Base-by-base conservation (phyloP, 495 filamentous ascomycete genomes). In the Tuber aestivum region DNA sequence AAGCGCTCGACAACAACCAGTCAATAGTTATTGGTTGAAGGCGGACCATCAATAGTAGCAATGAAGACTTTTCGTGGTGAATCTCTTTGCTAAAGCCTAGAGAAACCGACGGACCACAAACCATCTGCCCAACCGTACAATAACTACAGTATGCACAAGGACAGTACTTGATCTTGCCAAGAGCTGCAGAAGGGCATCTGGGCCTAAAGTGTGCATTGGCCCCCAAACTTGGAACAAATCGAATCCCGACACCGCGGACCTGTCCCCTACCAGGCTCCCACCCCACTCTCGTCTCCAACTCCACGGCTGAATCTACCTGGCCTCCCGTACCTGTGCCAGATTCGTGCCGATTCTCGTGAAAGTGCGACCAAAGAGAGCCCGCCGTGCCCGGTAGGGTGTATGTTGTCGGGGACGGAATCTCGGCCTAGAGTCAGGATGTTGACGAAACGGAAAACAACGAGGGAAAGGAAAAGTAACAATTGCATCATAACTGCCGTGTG, bases 301-400 rank as follows among this genome's bases (percentile, higher is more conserved):
- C 61, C 45, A 79, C 78, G 78, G 77, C 77, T 79, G 72, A 76
- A 79, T 79, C 76, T 74, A 75, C 78, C 73, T 79, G 41, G 78
- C 42, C 61, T 79, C 78, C 78, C 78, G 78, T 40, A 65, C 27
- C 27, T 65, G 56, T 65, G 6, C 32, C 56, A 65, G 56, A 65
- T 65, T 65, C 27, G 56, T 65, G 56, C 27, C 27, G 27, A 65
- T 65, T 65, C 56, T 65, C 27, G 56, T 65, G 56, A 35, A 65
- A 20, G 56, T 35, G 56, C 56, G 14, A 27, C 56, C 56, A 65
- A 65, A 65, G 27, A 35, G 27, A 65, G 27, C 14, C 56, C 8
- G 27, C 35, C 27, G n/a, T 35, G 27, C 6, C 56, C 27, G 20
- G 27, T 27, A 18, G 32, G 10, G 14, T 65, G 56, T 32, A 32